Base-by-base conservation (phyloP, 2,329 filamentous ascomycete species). In the Elsinoe batatas region DNA sequence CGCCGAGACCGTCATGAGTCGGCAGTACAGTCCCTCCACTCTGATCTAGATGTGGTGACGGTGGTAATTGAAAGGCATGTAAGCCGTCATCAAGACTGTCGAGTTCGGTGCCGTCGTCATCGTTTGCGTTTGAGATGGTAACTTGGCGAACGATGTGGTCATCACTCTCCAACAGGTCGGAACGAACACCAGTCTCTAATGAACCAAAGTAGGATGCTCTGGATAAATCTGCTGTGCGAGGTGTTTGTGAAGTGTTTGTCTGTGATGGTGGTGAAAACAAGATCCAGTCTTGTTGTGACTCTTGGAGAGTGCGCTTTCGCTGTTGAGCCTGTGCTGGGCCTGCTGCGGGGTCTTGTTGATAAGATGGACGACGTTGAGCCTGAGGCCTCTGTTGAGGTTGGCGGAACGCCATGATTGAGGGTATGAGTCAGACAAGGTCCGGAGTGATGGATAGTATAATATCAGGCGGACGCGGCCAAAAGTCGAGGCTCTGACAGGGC, bases 41-140 rank as follows among this genome's bases (percentile, higher is more conserved):
- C 44, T 80, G 74, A 56, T 80, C 74, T 61, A 76, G 64, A 59
- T 70, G 70, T 59, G 71, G 67, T 57, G 75, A 78, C 6, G 78
- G 74, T 5, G 75, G 57, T 38, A 63, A 83, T 53, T 89, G 82
- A 66, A 96, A 96, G 42, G 90, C 91, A 61, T 91, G 86, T 1
- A 97, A 76, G 54, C 94, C 91, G 66, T 91, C 91, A 68, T 97
- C 91, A 38, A 97, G 77, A 67, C 90, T 95, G 68, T 98, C 93
- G 43, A 97, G 76, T 68, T 97, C 91, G 22, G 79, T 82, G 59
- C 88, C 85, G 30, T 88, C 86, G 55, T 84, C 82, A 18, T 77
- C 76, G 36, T 75, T 69, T 22, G 61, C 76, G 37, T 75, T 69
- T 22, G 61, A 59, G 11, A 71, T 73, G 3, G 70, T 75, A 12